Base-by-base conservation (phyloP, 768 basidiomycete species). In the Termitomyces sp. region DNA sequence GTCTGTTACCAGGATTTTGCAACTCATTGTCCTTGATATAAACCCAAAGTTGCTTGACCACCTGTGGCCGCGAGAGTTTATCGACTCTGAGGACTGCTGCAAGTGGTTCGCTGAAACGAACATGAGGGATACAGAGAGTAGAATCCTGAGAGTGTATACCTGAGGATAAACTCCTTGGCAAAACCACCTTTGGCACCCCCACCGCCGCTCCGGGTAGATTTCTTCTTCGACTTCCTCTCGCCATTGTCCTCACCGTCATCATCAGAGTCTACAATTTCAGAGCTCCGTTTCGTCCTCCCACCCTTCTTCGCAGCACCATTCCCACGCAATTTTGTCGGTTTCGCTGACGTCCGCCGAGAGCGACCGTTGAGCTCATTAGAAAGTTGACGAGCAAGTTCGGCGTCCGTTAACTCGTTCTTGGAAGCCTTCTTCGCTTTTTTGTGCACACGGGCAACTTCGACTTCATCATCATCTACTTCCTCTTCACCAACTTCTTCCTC, bases 21-120 rank as follows among this genome's bases (percentile, higher is more conserved):
- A 95, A 77, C 32, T 85, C 79, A 58, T 23, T 82, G 14, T 69
- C 78, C 69, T 91, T 95, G 71, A 97, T 95, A 71, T 96, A 88
- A 13, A 82, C 84, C 95, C 95, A 97, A 12, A 97, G 75, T 57
- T 84, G 84, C 71, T 96, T 96, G 50, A 97, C 95, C 44, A 91
- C 89, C 69, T 95, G 92, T 5, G 93, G 92, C 30, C 95, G 85
- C 44, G 93, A 91, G 50, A 95, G 73, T 66, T 81, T 83, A 26
- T 86, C 82, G 41, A 79, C 77, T 23, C 83, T 78, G n/a, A 93
- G 71, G 28, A 97, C 74, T 13, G 81, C 81, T 1, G 90, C 83
- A 28, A 97, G 75, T 18, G 91, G 86, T 63, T 80, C 86, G 65
- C 94, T 95, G 14, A 4, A 56, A 41, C 3, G 26, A 63, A 16